These are phyloP conservation scores for Hygrophila difformis DNA, from an alignment of 257 asterid species.

Conservation along the genomic window DNA sequence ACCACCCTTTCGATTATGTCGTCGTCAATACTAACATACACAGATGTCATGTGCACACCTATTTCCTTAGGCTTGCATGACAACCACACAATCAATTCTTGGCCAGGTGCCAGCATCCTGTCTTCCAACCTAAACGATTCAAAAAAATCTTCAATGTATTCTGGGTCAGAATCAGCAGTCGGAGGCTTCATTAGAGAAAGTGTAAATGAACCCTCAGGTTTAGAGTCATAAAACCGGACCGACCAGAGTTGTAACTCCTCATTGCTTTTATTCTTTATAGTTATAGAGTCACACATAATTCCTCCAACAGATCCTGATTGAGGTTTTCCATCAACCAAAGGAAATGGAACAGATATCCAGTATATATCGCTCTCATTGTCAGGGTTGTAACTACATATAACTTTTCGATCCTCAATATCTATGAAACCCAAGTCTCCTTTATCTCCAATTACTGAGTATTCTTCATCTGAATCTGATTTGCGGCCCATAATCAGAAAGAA, in stretches of 20 bases:
- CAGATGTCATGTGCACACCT: constrained; percentile 70
- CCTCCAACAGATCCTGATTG: constrained; percentile 66
- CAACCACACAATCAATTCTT: constrained; percentile 54
- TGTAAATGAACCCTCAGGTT: constrained; percentile 65
- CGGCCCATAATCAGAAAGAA: constrained; percentile 30
- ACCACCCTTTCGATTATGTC: constrained; percentile 72
- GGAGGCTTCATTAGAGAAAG: constrained; percentile 86
- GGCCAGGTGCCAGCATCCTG: constrained; percentile 37
- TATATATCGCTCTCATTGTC: constrained; percentile 47
- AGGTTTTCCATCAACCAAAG: constrained; percentile 50
- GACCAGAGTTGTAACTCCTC: constrained; percentile 69
- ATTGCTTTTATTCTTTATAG: constrained; percentile 39
- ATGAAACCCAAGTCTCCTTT: constrained; percentile 83
- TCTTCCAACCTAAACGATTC: constrained; percentile 67
- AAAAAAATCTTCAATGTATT: constrained; percentile 38
- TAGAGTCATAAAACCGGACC: constrained; percentile 68
- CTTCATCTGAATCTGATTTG: constrained; percentile 55
- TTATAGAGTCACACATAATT: constrained; percentile 39
- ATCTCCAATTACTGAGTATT: constrained; percentile 63
- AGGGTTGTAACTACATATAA: constrained; percentile 63
- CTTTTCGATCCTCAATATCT: constrained; percentile 44
- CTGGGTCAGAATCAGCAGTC: constrained; percentile 39
- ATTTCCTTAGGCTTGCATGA: constrained; percentile 90
- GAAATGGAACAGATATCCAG: constrained; percentile 71
- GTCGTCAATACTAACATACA: constrained; percentile 62